A percentile compares a stretch with the other conserved stretches of the same genome.
Conservation (phyloP, 2,329 filamentous ascomycete genomes). For the Sclerotinia subarctica region DNA sequence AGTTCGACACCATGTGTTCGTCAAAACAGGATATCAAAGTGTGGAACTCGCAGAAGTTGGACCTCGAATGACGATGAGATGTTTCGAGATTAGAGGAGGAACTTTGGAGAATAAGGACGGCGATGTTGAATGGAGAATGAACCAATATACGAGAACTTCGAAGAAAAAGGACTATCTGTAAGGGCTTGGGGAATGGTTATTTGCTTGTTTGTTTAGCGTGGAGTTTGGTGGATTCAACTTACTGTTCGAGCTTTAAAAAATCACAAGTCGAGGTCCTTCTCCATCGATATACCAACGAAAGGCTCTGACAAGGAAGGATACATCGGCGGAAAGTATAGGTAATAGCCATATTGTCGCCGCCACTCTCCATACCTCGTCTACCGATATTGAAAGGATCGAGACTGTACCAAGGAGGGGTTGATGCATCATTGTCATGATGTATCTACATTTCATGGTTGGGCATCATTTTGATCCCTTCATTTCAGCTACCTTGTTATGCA, state of each 20-base stretch:
- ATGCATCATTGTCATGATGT: conserved; percentile 9
- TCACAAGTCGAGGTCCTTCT: conserved; percentile 17
- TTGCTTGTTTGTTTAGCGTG: conserved; percentile 36
- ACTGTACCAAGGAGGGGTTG: not conserved
- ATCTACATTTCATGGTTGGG: not conserved
- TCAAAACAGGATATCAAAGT: conserved; percentile 84
- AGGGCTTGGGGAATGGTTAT: conserved; percentile 35
- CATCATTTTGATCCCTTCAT: not conserved
- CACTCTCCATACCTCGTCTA: conserved; percentile 21
- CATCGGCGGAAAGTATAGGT: conserved; percentile 17
- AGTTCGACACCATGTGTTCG: conserved; percentile 90
- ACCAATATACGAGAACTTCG: conserved; percentile 89
- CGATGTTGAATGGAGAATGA: conserved; percentile 94
- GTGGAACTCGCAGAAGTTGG: conserved; percentile 89
- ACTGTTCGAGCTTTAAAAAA: conserved; percentile 24
- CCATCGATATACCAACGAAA: conserved; percentile 19
- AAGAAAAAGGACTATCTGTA: conserved; percentile 94
- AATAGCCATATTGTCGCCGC: conserved; percentile 21
- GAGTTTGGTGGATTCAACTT: conserved; percentile 33
- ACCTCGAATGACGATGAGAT: conserved; percentile 93
- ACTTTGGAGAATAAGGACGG: conserved; percentile 93
- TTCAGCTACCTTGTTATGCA: conserved; percentile 19
- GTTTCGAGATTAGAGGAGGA: conserved; percentile 89
- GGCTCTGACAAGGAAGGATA: conserved; percentile 17
- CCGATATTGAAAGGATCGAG: conserved; percentile 9